Base-by-base conservation (phyloP, 1,284 basidiomycete genomes). In the Cryptococcus neoformans region DNA sequence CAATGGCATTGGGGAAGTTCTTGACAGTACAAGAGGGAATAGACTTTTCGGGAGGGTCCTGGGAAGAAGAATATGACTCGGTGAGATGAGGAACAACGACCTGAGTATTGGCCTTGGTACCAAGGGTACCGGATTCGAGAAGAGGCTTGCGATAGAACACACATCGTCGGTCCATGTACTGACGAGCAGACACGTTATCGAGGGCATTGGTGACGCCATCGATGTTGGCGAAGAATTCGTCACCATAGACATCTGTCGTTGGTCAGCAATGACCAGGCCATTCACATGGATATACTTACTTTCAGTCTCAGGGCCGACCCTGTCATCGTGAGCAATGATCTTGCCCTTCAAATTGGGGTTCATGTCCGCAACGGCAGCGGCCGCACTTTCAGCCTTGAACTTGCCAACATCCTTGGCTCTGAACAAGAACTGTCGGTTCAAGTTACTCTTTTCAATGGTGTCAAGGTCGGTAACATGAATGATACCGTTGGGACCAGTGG, bases 181-280 rank as follows among this genome's bases (percentile, higher is more conserved):
- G 83, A 69, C 93, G 90, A 61, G 96, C 94, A 80, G 89, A 84
- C 57, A 99, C 88, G 64, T 99, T 99, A 80, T 99, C 96, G 58
- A 99, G 80, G n/a, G 97, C 96, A 74, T 99, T 99, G n/a, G 96
- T 99, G 4, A 99, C 93, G 58, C 92, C 92, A 66, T 98, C 91
- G 44, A 99, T 84, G 54, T 81, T 80, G 44, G 83, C 84, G 72
- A 98, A 99, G 82, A 99, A 98, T 34, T 83, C 83, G 63, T 95
- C 89, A 53, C 88, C 87, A 69, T 97, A 99, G 47, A 93, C 80
- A 68, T 89, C 93, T 94, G 69, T 9, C 14, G 56, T 51, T 51
- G 45, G 37, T 21, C 34, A 49, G 36, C 28, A 49, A 28, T 40
- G 17, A 1, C 4, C 46, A n/a, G n/a, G n/a, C n/a, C 8, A n/a